Evolutionary conservation across 139 green algal species (phyloP).

Genomic region (Closterium sp.): DNA sequence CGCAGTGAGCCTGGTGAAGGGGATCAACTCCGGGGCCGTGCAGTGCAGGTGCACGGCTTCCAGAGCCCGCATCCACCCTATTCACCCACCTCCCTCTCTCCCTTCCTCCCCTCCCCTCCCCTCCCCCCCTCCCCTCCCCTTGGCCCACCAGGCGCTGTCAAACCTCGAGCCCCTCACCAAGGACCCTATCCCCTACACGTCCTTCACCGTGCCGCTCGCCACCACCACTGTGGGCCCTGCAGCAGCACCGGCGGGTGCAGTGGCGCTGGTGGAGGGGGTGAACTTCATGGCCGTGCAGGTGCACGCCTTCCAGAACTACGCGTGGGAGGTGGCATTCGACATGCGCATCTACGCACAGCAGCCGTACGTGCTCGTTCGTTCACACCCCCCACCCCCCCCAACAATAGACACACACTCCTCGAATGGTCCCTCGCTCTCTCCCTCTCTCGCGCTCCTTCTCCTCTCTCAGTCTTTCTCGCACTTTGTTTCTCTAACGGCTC

Average conservation of each 20-base stretch:
- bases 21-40: constrained; percentile 5
- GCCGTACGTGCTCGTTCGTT: background rate
- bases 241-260: background rate
- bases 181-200: background rate
- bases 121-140: background rate
- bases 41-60: constrained; percentile 4
- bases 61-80: background rate
- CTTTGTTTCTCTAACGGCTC: too few species aligned
- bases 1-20: background rate
- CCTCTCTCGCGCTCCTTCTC: background rate
- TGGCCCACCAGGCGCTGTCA: background rate
- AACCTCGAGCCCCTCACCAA: background rate
- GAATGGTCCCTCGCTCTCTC: background rate
- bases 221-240: background rate
- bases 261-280: constrained; percentile 11
- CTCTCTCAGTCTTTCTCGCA: background rate
- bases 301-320: constrained; percentile 5
- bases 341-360: constrained; percentile 18
- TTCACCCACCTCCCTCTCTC: background rate
- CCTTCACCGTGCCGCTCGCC: background rate
- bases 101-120: background rate
- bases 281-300: constrained; percentile 19
- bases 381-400: background rate
- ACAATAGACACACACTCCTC: background rate
- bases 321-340: constrained; percentile 28